phyloP scores from a whole-genome alignment of 2,329 filamentous ascomycete genomes.

The Pseudogymnoascus sp. region DNA sequence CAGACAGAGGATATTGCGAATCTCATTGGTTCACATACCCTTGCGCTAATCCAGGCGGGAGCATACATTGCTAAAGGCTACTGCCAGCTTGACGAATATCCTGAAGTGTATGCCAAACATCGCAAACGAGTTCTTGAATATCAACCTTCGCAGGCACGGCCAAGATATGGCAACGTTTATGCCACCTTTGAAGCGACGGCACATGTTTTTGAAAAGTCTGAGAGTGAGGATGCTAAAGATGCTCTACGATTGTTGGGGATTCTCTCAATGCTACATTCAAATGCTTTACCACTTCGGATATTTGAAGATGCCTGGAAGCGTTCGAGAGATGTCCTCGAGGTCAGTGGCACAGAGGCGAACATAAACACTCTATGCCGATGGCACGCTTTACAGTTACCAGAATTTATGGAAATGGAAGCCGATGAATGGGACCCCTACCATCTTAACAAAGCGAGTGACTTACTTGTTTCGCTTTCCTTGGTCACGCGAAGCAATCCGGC shows the following conservation, averaged over 20 bases:
- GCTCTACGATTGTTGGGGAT: conserved; percentile 26
- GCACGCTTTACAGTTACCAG: conserved; percentile 18
- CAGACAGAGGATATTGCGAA: conserved; percentile 10
- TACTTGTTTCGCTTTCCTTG: conserved; percentile 27
- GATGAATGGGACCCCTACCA: conserved; percentile 26
- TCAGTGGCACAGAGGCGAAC: background rate
- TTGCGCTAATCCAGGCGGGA: conserved; percentile 1
- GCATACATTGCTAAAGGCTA: conserved; percentile 14
- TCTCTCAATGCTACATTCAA: conserved; percentile 24
- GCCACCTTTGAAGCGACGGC: conserved; percentile 31
- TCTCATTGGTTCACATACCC: conserved; percentile 7
- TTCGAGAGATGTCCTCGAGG: conserved; percentile 10
- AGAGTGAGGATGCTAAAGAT: conserved; percentile 19
- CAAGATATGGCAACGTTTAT: conserved; percentile 30
- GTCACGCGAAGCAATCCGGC: conserved; percentile 15
- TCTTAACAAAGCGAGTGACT: conserved; percentile 22
- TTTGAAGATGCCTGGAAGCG: conserved; percentile 26
- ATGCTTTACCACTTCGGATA: conserved; percentile 24
- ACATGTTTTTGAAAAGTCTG: conserved; percentile 19
- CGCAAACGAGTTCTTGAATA: conserved; percentile 25
- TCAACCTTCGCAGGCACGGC: conserved; percentile 23
- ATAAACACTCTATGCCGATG: conserved; percentile 12
- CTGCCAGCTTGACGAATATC: conserved; percentile 16
- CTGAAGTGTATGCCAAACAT: conserved; percentile 10
- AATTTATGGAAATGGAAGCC: conserved; percentile 15